Conservation (phyloP, 2,329 filamentous ascomycete species). For the Dissoconium aciculare region DNA sequence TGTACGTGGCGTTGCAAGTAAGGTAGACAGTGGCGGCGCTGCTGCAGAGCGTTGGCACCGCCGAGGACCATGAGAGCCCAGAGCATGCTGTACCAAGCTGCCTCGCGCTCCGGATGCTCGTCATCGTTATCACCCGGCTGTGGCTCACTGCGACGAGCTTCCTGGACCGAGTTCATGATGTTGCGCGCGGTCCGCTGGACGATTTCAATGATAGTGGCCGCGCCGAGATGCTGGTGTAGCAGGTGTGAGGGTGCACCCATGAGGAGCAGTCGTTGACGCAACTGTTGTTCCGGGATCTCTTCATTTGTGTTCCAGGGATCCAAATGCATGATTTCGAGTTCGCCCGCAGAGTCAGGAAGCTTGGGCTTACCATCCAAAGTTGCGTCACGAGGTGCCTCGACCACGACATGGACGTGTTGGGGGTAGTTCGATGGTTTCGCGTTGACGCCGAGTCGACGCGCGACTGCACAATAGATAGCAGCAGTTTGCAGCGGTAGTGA, state of each 20-base stretch:
- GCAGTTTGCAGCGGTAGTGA: conserved; percentile 77
- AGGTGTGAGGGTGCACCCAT: conserved; percentile 29
- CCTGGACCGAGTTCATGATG: conserved; percentile 57
- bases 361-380: conserved; percentile 26
- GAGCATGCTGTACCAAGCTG: conserved; percentile 55
- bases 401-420: conserved; percentile 69
- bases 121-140: conserved; percentile 26
- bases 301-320: conserved; percentile 61
- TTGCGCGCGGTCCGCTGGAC: conserved; percentile 65
- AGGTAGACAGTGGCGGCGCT: conserved; percentile 44
- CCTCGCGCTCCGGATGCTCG: conserved; percentile 36
- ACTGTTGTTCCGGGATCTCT: conserved; percentile 46
- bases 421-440: conserved; percentile 71
- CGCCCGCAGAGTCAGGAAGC: conserved; percentile 15
- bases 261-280: conserved; percentile 42
- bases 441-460: conserved; percentile 56
- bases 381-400: conserved; percentile 41
- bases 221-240: conserved; percentile 38
- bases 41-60: conserved; percentile 19
- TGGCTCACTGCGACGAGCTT: conserved; percentile 22
- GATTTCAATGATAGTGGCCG: conserved; percentile 51
- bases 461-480: conserved; percentile 72
- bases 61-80: conserved; percentile 47
- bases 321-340: conserved; percentile 46
- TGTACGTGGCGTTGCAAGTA: conserved; percentile 51